Conservation (phyloP, 768 basidiomycete species). For the Asterophora lycoperdoides region DNA sequence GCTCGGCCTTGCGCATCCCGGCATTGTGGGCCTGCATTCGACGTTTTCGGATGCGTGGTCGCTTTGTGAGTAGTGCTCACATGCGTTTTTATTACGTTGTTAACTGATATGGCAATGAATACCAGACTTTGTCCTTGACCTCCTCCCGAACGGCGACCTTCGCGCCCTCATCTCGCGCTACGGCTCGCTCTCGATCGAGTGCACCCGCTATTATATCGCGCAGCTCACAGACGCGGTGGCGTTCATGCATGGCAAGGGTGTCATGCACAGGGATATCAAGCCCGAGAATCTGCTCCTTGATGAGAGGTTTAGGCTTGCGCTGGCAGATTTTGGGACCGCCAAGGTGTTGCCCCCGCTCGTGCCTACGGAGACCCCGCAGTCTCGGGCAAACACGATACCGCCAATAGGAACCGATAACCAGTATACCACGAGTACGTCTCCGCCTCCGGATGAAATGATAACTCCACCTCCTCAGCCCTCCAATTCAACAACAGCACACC, state of each 20-base stretch:
- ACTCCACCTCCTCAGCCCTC: too few relatives aligned
- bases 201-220: conserved; percentile 81
- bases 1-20: conserved; percentile 75
- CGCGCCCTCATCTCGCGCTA: conserved; percentile 65
- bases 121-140: conserved; percentile 79
- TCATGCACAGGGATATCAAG: conserved; percentile 86
- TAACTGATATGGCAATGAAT: too few relatives aligned
- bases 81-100: conserved; percentile 1
- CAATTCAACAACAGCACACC: too few relatives aligned
- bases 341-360: conserved; percentile 54
- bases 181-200: conserved; percentile 81
- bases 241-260: conserved; percentile 87
- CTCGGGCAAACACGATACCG: conserved; percentile 9
- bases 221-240: conserved; percentile 85
- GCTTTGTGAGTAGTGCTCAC: conserved; percentile 56
- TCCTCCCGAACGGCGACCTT: conserved; percentile 74
- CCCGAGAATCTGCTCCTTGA: conserved; percentile 92
- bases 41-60: conserved; percentile 84
- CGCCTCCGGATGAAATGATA: too few relatives aligned
- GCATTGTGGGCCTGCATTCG: conserved; percentile 76
- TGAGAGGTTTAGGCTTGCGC: conserved; percentile 77
- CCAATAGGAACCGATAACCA: too few relatives aligned
- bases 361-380: not conserved
- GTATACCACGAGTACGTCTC: too few relatives aligned
- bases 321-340: conserved; percentile 97